Evolutionary conservation across 495 filamentous ascomycete genomes (phyloP), one percentile per base, ranked within the genome.

Genomic region (Penicillium tannophilum): DNA sequence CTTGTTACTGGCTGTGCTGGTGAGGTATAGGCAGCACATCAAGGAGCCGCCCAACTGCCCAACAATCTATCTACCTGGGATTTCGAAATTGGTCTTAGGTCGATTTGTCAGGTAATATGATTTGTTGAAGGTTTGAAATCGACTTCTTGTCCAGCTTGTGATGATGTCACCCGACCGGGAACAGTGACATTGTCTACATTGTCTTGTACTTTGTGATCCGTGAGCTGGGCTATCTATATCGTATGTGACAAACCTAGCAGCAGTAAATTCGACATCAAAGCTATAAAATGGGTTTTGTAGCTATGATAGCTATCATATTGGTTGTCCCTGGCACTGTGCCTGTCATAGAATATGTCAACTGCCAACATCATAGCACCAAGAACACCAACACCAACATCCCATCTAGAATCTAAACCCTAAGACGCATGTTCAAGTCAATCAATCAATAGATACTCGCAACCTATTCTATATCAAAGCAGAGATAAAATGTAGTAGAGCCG

Each of bases 101-200:
- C 10, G 8, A 36, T 36, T 12, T 14, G 9, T 36, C 33, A 36
- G 33, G 9, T 36, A 3, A 41, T 2, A 17, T n/a, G 16, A 17
- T 41, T 41, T 17, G 39, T 17, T 11, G 39, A 41, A 41, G 39
- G 1, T 41, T 41, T 41, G 39, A 41, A 41, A 41, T 41, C 14
- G 16, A 16, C 5, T n/a, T 41, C 14, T 16, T 41, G 14, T 14
- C 20, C 19, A 26, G 36, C 33, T 14, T 26, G 47, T 47, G 63
- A 69, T 69, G 66, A 69, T 69, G 66, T 69, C 66, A 69, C 66
- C 54, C 52, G 61, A 56, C 54, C 49, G 43, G 49, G 24, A 20
- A 41, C 19, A 48, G 33, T 19, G 30, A 3, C 50, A 46, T 55
- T 28, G 39, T 33, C 39, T 7, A n/a, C n/a, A 14, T 36, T 12